phyloP scores from a whole-genome alignment of 805 yeast genomes.

The Candida sphagnicola region DNA sequence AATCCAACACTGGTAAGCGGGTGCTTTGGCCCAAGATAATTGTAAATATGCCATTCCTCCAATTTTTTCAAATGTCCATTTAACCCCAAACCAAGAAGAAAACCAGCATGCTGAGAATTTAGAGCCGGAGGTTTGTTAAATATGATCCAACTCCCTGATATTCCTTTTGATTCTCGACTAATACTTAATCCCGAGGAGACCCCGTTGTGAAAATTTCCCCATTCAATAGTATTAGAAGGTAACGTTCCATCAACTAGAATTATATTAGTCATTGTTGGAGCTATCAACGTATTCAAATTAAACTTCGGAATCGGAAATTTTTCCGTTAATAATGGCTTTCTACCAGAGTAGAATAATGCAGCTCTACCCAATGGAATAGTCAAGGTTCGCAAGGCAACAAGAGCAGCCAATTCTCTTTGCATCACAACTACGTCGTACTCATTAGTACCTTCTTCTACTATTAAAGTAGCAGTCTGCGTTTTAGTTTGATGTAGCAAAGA shows the following conservation, averaged over 20 bases:
- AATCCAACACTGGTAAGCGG: constrained; percentile 81
- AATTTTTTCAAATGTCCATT: constrained; percentile 80
- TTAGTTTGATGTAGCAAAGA: constrained; percentile 67
- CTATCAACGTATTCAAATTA: constrained; percentile 61
- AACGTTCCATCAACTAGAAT: constrained; percentile 53
- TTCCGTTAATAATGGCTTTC: constrained; percentile 80
- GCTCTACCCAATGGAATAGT: constrained; percentile 78
- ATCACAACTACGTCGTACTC: constrained; percentile 55
- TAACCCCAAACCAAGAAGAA: constrained; percentile 84
- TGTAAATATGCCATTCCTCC: constrained; percentile 96
- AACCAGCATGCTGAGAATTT: constrained; percentile 90
- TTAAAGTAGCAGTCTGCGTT: constrained; percentile 49
- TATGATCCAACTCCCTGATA: constrained; percentile 87
- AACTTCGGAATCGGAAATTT: constrained; percentile 74
- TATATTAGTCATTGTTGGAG: constrained; percentile 64
- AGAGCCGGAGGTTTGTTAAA: constrained; percentile 72
- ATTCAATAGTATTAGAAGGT: constrained; percentile 48
- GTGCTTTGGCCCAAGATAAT: constrained; percentile 87
- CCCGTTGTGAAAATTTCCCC: constrained; percentile 94
- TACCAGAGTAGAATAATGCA: constrained; percentile 61
- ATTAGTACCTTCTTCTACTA: constrained; percentile 30
- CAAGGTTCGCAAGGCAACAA: constrained; percentile 67
- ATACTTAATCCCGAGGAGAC: constrained; percentile 82
- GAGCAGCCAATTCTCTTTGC: constrained; percentile 56
- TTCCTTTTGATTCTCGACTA: constrained; percentile 61